phyloP scores from a whole-genome alignment of 225 moss, liverwort and hornwort genomes.

The Marchantia polymorpha region DNA sequence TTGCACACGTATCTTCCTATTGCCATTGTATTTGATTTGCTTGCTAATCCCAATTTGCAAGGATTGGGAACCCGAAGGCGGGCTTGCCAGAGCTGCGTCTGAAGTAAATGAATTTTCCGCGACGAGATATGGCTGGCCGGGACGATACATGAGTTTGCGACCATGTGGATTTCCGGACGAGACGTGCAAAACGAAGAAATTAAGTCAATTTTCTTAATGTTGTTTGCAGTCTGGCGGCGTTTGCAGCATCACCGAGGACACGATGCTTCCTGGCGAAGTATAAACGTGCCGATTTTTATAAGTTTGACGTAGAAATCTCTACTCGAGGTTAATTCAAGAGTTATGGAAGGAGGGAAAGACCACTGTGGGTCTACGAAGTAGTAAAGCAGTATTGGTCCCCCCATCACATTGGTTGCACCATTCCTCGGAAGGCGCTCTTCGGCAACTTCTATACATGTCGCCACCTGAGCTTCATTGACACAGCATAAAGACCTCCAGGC shows the following conservation, averaged over 20 bases:
- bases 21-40: neutral
- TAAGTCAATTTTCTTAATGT: neutral
- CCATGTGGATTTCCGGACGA: neutral
- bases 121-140: neutral
- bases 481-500: neutral
- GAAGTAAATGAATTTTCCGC: neutral
- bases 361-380: neutral
- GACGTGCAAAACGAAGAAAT: neutral
- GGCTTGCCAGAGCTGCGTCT: neutral
- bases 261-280: slow-evolving; percentile 63
- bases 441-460: neutral
- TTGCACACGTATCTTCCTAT: too few species aligned
- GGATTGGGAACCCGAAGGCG: neutral
- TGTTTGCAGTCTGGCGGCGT: slow-evolving; percentile 39
- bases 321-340: neutral
- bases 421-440: neutral
- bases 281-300: neutral
- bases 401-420: neutral
- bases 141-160: neutral
- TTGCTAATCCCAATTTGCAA: neutral
- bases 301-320: neutral
- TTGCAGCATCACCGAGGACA: slow-evolving; percentile 59
- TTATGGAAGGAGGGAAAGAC: neutral
- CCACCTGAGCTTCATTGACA: neutral
- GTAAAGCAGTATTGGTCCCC: neutral